Evolutionary conservation across 2,329 filamentous ascomycete species (phyloP).

Genomic region (Cylindrodendrum hubeiense): DNA sequence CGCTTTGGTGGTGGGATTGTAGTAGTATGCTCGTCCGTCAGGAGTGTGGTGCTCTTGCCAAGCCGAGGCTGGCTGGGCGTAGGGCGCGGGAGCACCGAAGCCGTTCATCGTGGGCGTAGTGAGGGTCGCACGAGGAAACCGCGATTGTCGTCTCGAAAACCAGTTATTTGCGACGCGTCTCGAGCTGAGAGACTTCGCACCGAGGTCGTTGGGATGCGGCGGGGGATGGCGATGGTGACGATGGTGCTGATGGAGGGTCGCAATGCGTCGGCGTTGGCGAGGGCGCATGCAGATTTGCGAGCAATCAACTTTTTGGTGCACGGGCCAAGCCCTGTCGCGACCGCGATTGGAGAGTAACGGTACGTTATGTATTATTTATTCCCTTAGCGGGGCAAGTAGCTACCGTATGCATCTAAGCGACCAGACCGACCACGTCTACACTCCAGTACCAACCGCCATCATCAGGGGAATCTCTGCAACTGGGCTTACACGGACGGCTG

Average conservation of each 20-base stretch:
- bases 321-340: constrained; percentile 32
- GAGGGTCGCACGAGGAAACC: not conserved
- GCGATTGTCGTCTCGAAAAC: not conserved
- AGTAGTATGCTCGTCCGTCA: constrained; percentile 91
- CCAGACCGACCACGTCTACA: constrained; percentile 35
- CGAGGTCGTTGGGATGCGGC: constrained; percentile 11
- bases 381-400: too few species aligned
- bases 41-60: constrained; percentile 88
- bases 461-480: constrained; percentile 33
- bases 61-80: constrained; percentile 63
- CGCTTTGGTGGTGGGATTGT: constrained; percentile 85
- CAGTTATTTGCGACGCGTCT: constrained; percentile 22
- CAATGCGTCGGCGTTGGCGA: constrained; percentile 24
- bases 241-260: constrained; percentile 26
- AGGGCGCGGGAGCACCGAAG: constrained; percentile 60
- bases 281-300: constrained; percentile 21
- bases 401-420: constrained; percentile 33
- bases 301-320: constrained; percentile 42
- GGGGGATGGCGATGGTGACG: constrained; percentile 19
- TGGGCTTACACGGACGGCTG: constrained; percentile 40
- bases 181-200: constrained; percentile 9
- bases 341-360: not conserved
- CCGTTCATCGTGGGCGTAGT: constrained; percentile 66
- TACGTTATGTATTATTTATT: not conserved
- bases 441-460: constrained; percentile 13